Percentiles rank a stretch among this genome's conserved stretches.
Evolutionary conservation across 2,329 filamentous ascomycete genomes (phyloP).

Genomic region (Colletotrichum sp.): DNA sequence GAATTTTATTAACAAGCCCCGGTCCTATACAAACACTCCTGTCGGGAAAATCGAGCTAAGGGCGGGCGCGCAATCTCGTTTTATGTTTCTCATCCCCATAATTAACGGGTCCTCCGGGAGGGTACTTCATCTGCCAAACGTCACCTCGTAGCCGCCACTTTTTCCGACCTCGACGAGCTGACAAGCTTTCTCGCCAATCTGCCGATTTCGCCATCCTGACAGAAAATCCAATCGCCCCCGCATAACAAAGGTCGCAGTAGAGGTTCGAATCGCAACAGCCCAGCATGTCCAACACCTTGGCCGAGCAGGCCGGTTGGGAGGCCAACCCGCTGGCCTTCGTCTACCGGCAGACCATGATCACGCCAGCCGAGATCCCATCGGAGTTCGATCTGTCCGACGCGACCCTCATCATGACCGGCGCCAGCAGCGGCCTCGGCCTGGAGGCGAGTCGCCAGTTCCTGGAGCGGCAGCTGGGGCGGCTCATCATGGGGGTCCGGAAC

Average conservation of each 20-base stretch:
- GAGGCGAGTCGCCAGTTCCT: constrained; percentile 43
- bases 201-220: not conserved
- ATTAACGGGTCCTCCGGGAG: constrained; percentile 4
- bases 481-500: constrained; percentile 46
- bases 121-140: not conserved
- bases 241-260: not conserved
- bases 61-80: constrained; percentile 6
- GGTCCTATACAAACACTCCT: not conserved
- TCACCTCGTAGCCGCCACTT: not conserved
- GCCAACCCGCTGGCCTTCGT: constrained; percentile 17
- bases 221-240: not conserved
- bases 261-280: fast-evolving
- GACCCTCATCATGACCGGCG: constrained; percentile 46
- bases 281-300: constrained; percentile 17
- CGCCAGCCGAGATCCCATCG: constrained; percentile 9
- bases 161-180: not conserved
- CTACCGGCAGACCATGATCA: constrained; percentile 13
- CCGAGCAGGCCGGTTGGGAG: constrained; percentile 14
- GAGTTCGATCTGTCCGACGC: constrained; percentile 23
- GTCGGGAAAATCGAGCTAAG: not conserved
- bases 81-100: constrained; percentile 16
- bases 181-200: constrained; percentile 11
- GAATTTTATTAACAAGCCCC: not conserved
- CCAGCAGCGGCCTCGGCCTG: constrained; percentile 46
- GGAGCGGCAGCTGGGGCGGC: constrained; percentile 32